phyloP scores from a whole-genome alignment of 2,329 filamentous ascomycete species.

The Chaetothyriales sp. region DNA sequence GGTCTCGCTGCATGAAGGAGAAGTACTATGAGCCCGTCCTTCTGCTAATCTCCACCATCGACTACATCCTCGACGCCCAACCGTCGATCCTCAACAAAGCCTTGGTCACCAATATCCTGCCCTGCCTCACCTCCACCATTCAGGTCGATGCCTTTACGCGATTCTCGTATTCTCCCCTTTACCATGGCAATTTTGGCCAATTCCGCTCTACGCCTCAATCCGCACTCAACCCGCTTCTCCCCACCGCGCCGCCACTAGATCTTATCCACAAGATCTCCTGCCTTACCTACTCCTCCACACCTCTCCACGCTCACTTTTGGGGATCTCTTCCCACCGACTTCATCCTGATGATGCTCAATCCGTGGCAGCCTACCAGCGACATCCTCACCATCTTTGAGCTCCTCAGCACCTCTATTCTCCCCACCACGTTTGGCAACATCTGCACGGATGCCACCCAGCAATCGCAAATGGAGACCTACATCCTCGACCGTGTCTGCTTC shows the following conservation, averaged over 20 bases:
- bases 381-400: slow-evolving; percentile 42
- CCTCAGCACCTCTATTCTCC: slow-evolving; percentile 41
- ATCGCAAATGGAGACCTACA: slow-evolving; percentile 30
- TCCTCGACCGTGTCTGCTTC: slow-evolving; percentile 44
- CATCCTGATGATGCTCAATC: slow-evolving; percentile 45
- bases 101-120: slow-evolving; percentile 26
- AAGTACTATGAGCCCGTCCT: slow-evolving; percentile 34
- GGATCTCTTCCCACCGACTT: slow-evolving; percentile 42
- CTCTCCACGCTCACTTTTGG: slow-evolving; percentile 40
- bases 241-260: slow-evolving; percentile 41
- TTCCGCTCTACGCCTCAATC: slow-evolving; percentile 28
- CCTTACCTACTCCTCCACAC: slow-evolving; percentile 25
- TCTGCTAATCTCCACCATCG: slow-evolving; percentile 29
- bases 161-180: slow-evolving; percentile 32
- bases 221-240: slow-evolving; percentile 35
- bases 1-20: slow-evolving; percentile 43
- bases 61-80: slow-evolving; percentile 29
- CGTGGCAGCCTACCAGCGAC: slow-evolving; percentile 42
- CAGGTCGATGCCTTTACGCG: slow-evolving; percentile 44
- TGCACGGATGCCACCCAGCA: slow-evolving; percentile 27
- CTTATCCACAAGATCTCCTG: slow-evolving; percentile 42
- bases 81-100: slow-evolving; percentile 24
- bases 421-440: slow-evolving; percentile 43
- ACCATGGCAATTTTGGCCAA: slow-evolving; percentile 27
- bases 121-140: slow-evolving; percentile 31